phyloP scores from a whole-genome alignment of 306 rosid species.

The Sophora flavescens region DNA sequence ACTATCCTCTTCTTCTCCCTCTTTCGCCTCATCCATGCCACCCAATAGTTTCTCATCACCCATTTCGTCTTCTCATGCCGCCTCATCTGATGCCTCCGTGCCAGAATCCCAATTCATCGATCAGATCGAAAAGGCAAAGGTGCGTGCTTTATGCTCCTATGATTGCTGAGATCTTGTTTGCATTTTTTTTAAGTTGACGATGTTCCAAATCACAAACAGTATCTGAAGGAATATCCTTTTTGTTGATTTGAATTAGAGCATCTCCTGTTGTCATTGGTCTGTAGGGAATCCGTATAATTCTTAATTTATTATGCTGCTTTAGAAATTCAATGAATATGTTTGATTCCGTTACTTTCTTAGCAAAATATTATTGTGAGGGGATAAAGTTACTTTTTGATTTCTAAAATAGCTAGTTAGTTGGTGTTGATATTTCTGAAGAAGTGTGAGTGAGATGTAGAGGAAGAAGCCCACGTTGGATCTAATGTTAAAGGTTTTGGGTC shows the following conservation, averaged over 20 bases:
- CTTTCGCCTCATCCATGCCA: slow-evolving; percentile 21
- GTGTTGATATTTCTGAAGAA: too few species aligned
- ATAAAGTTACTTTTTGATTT: background rate
- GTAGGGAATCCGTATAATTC: background rate
- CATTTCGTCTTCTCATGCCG: slow-evolving; percentile 35
- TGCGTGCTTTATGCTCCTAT: slow-evolving; percentile 38
- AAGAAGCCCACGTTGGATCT: too few species aligned
- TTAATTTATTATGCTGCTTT: slow-evolving; percentile 22
- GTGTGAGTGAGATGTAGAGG: too few species aligned
- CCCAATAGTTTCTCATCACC: slow-evolving; percentile 35
- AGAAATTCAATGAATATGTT: slow-evolving; percentile 7
- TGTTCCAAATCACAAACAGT: slow-evolving; percentile 6
- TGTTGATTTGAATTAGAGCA: slow-evolving; percentile 17
- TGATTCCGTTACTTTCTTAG: slow-evolving; percentile 2
- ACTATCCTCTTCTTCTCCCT: slow-evolving; percentile 40
- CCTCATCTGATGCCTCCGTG: slow-evolving; percentile 41
- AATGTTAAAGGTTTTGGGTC: too few species aligned
- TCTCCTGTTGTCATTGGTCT: slow-evolving; percentile 11
- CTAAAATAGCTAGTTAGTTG: background rate
- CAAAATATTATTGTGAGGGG: background rate
- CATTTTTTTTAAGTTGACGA: slow-evolving; percentile 7
- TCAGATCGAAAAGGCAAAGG: slow-evolving; percentile 70
- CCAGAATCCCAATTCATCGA: slow-evolving; percentile 45
- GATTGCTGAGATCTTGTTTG: slow-evolving; percentile 26
- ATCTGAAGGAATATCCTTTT: slow-evolving; percentile 20